A percentile compares a stretch with the other conserved stretches of the same genome.
These are phyloP conservation scores for Daldinia eschscholtzii DNA, from an alignment of 2,329 filamentous ascomycete genomes.

Conservation along the genomic window DNA sequence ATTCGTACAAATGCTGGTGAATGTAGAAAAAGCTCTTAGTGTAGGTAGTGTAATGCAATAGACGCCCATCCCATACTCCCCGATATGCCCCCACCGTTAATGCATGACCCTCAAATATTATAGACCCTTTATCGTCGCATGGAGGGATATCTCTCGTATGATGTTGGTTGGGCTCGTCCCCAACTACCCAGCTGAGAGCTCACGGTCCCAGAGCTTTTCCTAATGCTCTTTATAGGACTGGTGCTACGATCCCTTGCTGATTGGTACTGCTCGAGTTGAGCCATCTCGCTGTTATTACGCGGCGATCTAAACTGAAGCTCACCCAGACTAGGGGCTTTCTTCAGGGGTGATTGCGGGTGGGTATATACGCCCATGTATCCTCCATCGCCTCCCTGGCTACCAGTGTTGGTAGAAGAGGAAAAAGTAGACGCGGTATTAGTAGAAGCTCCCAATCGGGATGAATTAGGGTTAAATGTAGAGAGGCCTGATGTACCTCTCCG, in stretches of 20 bases:
- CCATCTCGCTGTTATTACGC: constrained; percentile 72
- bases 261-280: constrained; percentile 65
- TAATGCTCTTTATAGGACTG: constrained; percentile 49
- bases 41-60: constrained; percentile 3
- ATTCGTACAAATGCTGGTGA: constrained; percentile 45
- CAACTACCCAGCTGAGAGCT: constrained; percentile 40
- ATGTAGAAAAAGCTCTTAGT: constrained; percentile 40
- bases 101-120: constrained; percentile 22
- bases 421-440: constrained; percentile 40
- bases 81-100: constrained; percentile 19
- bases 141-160: constrained; percentile 53
- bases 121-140: constrained; percentile 49
- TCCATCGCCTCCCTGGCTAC: constrained; percentile 58
- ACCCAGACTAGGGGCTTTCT: constrained; percentile 77
- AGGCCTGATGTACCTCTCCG: constrained; percentile 80
- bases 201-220: constrained; percentile 50
- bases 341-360: constrained; percentile 84
- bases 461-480: constrained; percentile 59
- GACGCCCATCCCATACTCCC: constrained; percentile 7
- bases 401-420: constrained; percentile 29
- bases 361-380: constrained; percentile 84
- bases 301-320: constrained; percentile 65
- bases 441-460: constrained; percentile 43
- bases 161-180: constrained; percentile 42
- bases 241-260: constrained; percentile 48